Percentiles rank a stretch among this genome's conserved stretches.
These are phyloP conservation scores for Noccaea caerulescens DNA, from an alignment of 345 rosid genomes.

Conservation along the genomic window DNA sequence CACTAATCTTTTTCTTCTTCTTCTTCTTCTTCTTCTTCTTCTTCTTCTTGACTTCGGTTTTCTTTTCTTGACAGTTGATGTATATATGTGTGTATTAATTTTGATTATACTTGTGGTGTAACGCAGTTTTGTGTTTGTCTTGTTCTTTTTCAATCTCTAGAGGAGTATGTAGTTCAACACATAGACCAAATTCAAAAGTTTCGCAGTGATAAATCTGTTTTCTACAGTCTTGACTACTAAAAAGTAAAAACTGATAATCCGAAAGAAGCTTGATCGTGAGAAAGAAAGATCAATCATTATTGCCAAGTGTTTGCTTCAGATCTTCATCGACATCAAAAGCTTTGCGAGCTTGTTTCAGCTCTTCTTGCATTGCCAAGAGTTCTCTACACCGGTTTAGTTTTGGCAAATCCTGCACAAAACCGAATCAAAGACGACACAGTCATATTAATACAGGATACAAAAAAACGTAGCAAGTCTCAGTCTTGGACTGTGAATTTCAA, in stretches of 20 bases:
- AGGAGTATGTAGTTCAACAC: constrained; percentile 21
- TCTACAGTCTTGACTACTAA: background rate
- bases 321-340: constrained; percentile 95
- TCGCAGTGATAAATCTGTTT: background rate
- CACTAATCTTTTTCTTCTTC: constrained; percentile 31
- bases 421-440: background rate
- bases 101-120: constrained; percentile 33
- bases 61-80: constrained; percentile 27
- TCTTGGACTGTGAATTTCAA: background rate
- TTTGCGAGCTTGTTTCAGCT: constrained; percentile 94
- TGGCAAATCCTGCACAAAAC: constrained; percentile 66
- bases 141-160: background rate
- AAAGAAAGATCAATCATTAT: constrained; percentile 30
- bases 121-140: constrained; percentile 24
- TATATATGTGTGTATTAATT: constrained; percentile 26
- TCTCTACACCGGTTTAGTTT: constrained; percentile 89
- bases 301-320: constrained; percentile 48
- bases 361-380: constrained; percentile 91
- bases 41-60: constrained; percentile 23
- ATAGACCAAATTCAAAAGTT: constrained; percentile 1
- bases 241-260: background rate
- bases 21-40: constrained; percentile 26
- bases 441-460: background rate
- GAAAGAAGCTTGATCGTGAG: background rate
- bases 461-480: constrained; percentile 1